Conservation (phyloP, 2,329 filamentous ascomycete species). For the Zasmidium citrigriseum region DNA sequence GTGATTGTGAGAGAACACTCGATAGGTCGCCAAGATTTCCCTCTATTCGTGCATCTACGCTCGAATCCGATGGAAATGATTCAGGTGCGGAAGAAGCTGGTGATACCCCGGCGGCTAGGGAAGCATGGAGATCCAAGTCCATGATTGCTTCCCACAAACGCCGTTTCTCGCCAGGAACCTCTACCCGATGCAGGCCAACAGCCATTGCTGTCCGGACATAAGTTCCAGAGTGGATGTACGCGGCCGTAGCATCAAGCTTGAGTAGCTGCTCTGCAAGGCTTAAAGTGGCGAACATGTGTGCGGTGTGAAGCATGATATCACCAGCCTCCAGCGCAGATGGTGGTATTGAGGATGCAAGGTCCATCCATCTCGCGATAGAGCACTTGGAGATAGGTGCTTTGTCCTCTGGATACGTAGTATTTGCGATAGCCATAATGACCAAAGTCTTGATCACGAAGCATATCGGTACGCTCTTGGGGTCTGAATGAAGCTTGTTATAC, state of each 20-base stretch:
- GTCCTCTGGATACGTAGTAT: slow-evolving; percentile 9
- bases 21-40: neutral
- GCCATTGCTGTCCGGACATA: slow-evolving; percentile 12
- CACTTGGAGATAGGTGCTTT: slow-evolving; percentile 5
- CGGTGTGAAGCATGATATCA: slow-evolving; percentile 1
- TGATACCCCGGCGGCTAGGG: slow-evolving; percentile 14
- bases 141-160: slow-evolving; percentile 14
- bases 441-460: slow-evolving; percentile 7
- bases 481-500: slow-evolving; percentile 2
- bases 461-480: slow-evolving; percentile 5
- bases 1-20: slow-evolving; percentile 6
- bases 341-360: slow-evolving; percentile 7
- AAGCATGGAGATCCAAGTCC: slow-evolving; percentile 19
- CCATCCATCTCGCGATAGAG: slow-evolving; percentile 10
- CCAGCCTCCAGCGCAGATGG: slow-evolving; percentile 6
- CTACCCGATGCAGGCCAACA: slow-evolving; percentile 5
- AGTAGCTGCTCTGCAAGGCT: slow-evolving; percentile 15
- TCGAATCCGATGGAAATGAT: neutral
- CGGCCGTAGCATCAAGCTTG: slow-evolving; percentile 5
- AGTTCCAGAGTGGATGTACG: slow-evolving; percentile 13
- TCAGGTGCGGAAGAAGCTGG: no score
- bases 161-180: neutral
- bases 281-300: slow-evolving; percentile 6
- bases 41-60: neutral
- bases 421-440: slow-evolving; percentile 10